phyloP scores from a whole-genome alignment of 345 rosid genomes.

The Eucalyptus tenuipes region DNA sequence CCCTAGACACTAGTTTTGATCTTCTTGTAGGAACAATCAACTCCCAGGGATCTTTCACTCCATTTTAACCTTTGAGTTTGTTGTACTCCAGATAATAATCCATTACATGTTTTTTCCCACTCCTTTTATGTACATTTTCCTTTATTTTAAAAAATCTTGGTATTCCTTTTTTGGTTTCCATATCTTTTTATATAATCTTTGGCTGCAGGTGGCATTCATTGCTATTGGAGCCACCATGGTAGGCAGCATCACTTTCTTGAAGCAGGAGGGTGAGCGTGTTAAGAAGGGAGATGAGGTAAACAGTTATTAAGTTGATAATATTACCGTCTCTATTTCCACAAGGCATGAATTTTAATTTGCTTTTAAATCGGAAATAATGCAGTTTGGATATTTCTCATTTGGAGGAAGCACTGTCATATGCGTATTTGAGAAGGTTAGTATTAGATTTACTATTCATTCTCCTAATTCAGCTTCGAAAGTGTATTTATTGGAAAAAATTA shows the following conservation, averaged over 20 bases:
- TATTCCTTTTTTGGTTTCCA: neutral
- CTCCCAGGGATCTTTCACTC: neutral
- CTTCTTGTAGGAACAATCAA: neutral
- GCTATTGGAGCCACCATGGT: conserved; percentile 99
- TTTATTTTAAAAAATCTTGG: neutral
- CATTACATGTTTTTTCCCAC: neutral
- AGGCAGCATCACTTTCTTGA: conserved; percentile 66
- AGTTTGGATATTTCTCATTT: conserved; percentile 87
- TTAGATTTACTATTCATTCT: neutral
- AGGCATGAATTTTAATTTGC: neutral
- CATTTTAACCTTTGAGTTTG: neutral
- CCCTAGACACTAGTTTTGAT: neutral
- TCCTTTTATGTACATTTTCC: neutral
- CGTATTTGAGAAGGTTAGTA: conserved; percentile 71
- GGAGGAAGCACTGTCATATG: conserved; percentile 96
- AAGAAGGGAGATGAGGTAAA: conserved; percentile 85
- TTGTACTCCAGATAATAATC: neutral
- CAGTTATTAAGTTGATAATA: neutral
- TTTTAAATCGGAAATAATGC: neutral
- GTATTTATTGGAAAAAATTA: neutral
- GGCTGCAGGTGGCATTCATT: conserved; percentile 71
- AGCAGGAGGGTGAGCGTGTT: conserved; percentile 44
- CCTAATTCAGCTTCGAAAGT: neutral
- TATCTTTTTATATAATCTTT: neutral
- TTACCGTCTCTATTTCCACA: neutral